Conservation (phyloP, 345 rosid genomes). For the Brassica napus region Da-Ae NC_063446.1:10845001-10845500, state of each 20-base stretch:
- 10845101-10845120: slow-evolving; percentile 23
- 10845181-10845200: too few species aligned
- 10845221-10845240: neutral
- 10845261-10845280: neutral
- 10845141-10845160: neutral
- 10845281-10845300: slow-evolving; percentile 17
- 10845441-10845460: neutral
- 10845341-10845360: neutral
- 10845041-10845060: neutral
- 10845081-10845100: slow-evolving; percentile 6
- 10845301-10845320: neutral
- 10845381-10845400: neutral
- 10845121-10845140: neutral
- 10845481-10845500: neutral
- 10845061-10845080: neutral
- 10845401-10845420: neutral
- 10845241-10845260: neutral
- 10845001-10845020: too few species aligned
- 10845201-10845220: neutral
- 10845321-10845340: neutral
- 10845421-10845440: neutral
- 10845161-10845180: neutral
- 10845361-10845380: neutral
- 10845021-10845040: neutral
- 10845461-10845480: slow-evolving; percentile 8